phyloP scores from a whole-genome alignment of 78 protist genomes.

The Dictyostelium citrinum region DNA sequence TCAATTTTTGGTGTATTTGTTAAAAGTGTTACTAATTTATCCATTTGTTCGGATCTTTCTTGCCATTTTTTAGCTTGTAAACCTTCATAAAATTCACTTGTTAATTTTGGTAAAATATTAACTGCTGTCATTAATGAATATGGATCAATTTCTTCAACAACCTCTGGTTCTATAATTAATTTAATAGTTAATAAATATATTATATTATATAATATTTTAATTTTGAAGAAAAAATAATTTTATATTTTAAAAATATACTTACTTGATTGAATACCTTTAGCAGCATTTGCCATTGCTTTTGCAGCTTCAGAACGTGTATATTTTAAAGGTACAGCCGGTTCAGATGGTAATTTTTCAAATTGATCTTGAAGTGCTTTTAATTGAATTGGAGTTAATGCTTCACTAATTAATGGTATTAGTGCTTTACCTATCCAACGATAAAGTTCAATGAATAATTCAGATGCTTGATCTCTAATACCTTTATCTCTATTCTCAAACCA shows the following conservation, averaged over 20 bases:
- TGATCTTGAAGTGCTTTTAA: slow-evolving; percentile 37
- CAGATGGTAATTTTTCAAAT: slow-evolving; percentile 59
- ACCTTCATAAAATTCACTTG: slow-evolving; percentile 50
- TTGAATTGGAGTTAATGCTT: slow-evolving; percentile 17
- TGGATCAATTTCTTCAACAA: slow-evolving; percentile 62
- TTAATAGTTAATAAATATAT: no score
- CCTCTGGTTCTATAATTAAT: not conserved
- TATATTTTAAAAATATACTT: no score
- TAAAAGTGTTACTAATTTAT: not conserved
- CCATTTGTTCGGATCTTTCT: slow-evolving; percentile 43
- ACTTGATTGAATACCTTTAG: not conserved
- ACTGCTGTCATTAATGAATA: slow-evolving; percentile 46
- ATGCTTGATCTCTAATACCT: slow-evolving; percentile 63
- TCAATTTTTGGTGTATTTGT: slow-evolving; percentile 43
- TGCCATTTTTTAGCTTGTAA: slow-evolving; percentile 59
- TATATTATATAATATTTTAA: no score
- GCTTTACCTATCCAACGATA: slow-evolving; percentile 68
- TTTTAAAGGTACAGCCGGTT: slow-evolving; percentile 62
- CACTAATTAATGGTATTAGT: slow-evolving; percentile 18
- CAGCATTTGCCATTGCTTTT: slow-evolving; percentile 9
- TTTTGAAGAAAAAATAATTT: no score
- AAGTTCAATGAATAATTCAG: slow-evolving; percentile 33
- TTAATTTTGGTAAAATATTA: slow-evolving; percentile 38
- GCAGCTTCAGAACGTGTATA: slow-evolving; percentile 68
- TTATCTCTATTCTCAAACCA: slow-evolving; percentile 81